Evolutionary conservation across 371 early-diverging fungal species (phyloP).

Genomic region (Massospora cicadina): DNA sequence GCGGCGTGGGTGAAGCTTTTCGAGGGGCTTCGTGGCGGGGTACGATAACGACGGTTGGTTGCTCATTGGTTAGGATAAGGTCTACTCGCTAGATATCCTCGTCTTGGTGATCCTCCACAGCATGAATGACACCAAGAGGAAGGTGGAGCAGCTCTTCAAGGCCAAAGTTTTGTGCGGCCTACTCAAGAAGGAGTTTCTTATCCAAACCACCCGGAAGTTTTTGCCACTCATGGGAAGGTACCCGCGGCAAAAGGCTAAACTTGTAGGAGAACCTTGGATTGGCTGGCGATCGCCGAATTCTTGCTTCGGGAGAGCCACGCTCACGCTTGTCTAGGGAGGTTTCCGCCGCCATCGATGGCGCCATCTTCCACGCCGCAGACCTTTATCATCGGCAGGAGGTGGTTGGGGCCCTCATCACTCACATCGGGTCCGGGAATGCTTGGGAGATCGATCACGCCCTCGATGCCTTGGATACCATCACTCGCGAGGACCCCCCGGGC

Average conservation of each 20-base stretch:
- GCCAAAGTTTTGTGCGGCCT: constrained; percentile 32
- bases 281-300: constrained; percentile 39
- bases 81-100: constrained; percentile 33
- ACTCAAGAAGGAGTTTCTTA: constrained; percentile 26
- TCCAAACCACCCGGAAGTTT: constrained; percentile 25
- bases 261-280: constrained; percentile 28
- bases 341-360: constrained; percentile 28
- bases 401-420: constrained; percentile 54
- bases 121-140: constrained; percentile 39
- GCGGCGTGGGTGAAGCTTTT: not conserved
- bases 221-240: not conserved
- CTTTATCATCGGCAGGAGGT: constrained; percentile 57
- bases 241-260: not conserved
- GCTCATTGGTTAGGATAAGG: constrained; percentile 22
- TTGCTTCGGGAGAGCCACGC: constrained; percentile 34
- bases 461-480: constrained; percentile 32
- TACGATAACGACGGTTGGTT: not conserved
- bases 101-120: constrained; percentile 46
- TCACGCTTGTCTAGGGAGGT: constrained; percentile 23
- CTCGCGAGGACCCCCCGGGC: constrained; percentile 23
- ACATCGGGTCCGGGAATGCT: constrained; percentile 54
- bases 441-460: constrained; percentile 48
- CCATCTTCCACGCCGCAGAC: constrained; percentile 33
- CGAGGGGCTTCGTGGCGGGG: not conserved
- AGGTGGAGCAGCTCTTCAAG: constrained; percentile 33